phyloP scores from a whole-genome alignment of 371 early-diverging fungal genomes.

The Mortierella sp. region DNA sequence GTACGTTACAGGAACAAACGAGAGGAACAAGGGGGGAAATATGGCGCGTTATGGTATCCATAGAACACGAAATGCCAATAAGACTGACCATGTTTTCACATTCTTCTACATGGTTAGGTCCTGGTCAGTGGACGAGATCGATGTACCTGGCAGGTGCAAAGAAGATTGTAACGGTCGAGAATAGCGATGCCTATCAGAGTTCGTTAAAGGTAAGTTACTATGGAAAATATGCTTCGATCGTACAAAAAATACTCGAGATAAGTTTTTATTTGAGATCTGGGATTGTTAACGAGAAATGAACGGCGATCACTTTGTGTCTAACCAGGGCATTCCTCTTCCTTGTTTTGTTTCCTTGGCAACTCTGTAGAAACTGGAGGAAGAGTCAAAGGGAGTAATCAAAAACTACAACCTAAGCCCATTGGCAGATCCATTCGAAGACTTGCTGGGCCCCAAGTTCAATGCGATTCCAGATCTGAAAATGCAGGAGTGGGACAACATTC shows the following conservation, averaged over 20 bases:
- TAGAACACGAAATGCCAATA: not conserved
- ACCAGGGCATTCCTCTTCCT: too few relatives aligned
- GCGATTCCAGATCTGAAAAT: slow-evolving; percentile 19
- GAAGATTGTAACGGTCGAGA: slow-evolving; percentile 40
- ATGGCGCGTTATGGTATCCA: not conserved
- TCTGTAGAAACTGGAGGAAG: slow-evolving; percentile 22
- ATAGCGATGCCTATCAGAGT: slow-evolving; percentile 18
- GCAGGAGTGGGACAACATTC: slow-evolving; percentile 42
- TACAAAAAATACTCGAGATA: too few relatives aligned
- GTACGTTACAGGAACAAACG: slow-evolving; percentile 4
- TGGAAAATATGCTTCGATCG: too few relatives aligned
- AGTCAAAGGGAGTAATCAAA: slow-evolving; percentile 37
- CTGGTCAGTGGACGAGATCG: slow-evolving; percentile 51
- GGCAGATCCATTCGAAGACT: slow-evolving; percentile 30
- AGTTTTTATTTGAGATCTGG: too few relatives aligned
- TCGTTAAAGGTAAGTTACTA: slow-evolving; percentile 30
- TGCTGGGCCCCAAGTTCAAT: slow-evolving; percentile 13
- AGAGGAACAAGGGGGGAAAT: not conserved
- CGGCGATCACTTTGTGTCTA: not conserved
- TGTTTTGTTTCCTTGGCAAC: not conserved
- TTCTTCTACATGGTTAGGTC: slow-evolving; percentile 17
- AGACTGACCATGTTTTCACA: not conserved
- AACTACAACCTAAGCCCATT: slow-evolving; percentile 26
- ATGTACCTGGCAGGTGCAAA: slow-evolving; percentile 53
- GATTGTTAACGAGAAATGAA: not conserved